Evolutionary conservation across 2,329 filamentous ascomycete species (phyloP), one percentile per base, ranked within the genome.

Genomic region (Aspergillus sp.): DNA sequence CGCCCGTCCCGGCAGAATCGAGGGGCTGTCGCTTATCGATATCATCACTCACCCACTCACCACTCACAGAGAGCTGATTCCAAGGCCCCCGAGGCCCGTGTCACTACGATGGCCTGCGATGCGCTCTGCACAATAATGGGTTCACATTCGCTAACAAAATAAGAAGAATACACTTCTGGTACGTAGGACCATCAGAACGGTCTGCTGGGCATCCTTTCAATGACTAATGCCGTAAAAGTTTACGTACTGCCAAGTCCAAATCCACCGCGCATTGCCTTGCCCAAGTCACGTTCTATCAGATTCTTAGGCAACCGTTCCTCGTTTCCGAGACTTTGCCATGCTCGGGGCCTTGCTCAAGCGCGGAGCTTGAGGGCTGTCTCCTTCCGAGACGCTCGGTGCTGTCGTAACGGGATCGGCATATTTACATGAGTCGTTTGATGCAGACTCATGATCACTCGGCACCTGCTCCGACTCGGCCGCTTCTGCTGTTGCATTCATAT

Each of bases 21-120:
- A 61, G 62, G 52, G 57, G 40, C 31, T n/a, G 35, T 45, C 43
- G 54, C 57, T 66, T 62, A 66, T 65, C 60, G 64, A 66, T 64
- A 65, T 46, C 31, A 44, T 4, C 8, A 2, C 15, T 43, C 40
- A 12, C 39, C 35, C 17, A 41, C 7, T 43, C 40, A n/a, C 35
- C 35, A 37, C 35, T 15, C 35, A 15, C 12, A 37, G 12, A 37
- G 12, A 15, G 15, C 12, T n/a, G 15, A 15, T 37, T 14, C 35
- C 35, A 5, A 15, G 35, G 12, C 35, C 6, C 12, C 15, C 12
- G 35, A n/a, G 12, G 35, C 35, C 35, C 35, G 15, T 37, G 35
- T 46, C 14, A 46, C 44, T 46, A 27, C 44, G 12, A 31, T 19
- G 15, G 15, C 24, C 15, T 15, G 14, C 35, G 7, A n/a, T 24